phyloP scores from a whole-genome alignment of 345 rosid genomes.

The Euphorbia peplus region DNA sequence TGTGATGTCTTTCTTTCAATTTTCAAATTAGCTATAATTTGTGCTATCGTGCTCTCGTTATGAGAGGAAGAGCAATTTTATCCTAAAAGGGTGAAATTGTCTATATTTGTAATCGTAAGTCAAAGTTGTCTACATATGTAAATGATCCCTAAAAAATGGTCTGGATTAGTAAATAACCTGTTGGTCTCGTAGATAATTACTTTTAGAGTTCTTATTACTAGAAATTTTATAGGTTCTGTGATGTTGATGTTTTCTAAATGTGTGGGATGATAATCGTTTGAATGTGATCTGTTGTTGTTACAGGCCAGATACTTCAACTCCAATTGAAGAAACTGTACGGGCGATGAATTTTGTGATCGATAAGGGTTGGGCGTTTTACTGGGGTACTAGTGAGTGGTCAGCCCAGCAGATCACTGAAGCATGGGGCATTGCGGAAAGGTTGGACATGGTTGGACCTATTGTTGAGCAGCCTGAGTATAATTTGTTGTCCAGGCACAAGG shows the following conservation, averaged over 20 bases:
- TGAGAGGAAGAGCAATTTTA: too few species aligned
- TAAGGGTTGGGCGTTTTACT: constrained; percentile 97
- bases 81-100: too few species aligned
- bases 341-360: constrained; percentile 94
- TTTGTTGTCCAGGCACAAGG: constrained; percentile 86
- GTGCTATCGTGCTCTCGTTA: too few species aligned
- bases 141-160: too few species aligned
- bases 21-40: too few species aligned
- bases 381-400: constrained; percentile 99
- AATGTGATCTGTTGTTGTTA: constrained; percentile 14
- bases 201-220: not conserved
- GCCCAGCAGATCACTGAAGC: constrained; percentile 98
- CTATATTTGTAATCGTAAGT: too few species aligned
- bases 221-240: not conserved
- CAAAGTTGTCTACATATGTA: too few species aligned
- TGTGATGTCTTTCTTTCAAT: too few species aligned
- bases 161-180: too few species aligned
- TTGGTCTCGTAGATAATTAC: not conserved
- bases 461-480: constrained; percentile 99
- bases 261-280: too few species aligned
- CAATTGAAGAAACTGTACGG: constrained; percentile 94
- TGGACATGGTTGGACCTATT: constrained; percentile 89
- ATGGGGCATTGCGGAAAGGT: constrained; percentile 78
- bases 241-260: not conserved
- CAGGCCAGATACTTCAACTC: constrained; percentile 87